Evolutionary conservation across 2,329 filamentous ascomycete genomes (phyloP).

Genomic region (Fusarium nelsonii): DNA sequence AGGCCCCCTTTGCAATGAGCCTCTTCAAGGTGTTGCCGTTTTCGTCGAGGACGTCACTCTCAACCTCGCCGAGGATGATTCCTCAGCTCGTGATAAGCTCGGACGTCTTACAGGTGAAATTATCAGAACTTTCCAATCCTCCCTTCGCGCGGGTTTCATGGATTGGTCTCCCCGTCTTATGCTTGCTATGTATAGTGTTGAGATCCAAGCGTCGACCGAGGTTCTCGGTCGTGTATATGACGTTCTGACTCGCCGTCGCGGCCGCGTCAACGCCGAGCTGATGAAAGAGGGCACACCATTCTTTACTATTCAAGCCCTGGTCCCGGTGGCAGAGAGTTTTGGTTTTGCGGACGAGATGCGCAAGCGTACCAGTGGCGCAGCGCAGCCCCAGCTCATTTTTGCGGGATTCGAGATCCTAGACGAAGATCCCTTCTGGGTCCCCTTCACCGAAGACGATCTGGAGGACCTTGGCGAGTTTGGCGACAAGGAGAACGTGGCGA

Average conservation of each 20-base stretch:
- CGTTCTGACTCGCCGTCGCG: conserved; percentile 94
- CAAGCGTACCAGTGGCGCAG: conserved; percentile 90
- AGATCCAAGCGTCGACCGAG: conserved; percentile 96
- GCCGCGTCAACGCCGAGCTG: conserved; percentile 87
- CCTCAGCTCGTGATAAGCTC: conserved; percentile 73
- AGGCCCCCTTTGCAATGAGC: conserved; percentile 92
- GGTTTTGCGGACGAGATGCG: conserved; percentile 97
- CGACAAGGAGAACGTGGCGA: conserved; percentile 95
- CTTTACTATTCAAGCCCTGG: conserved; percentile 88
- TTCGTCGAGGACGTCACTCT: conserved; percentile 85
- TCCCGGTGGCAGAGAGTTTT: conserved; percentile 95
- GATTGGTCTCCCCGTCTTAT: conserved; percentile 97
- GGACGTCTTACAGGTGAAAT: conserved; percentile 91
- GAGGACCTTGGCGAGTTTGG: conserved; percentile 96
- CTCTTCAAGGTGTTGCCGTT: conserved; percentile 91
- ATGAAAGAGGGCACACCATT: conserved; percentile 97
- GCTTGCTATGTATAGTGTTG: conserved; percentile 97
- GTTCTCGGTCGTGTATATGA: conserved; percentile 96
- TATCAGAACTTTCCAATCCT: conserved; percentile 87
- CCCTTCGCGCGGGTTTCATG: conserved; percentile 87
- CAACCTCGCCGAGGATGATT: conserved; percentile 64
- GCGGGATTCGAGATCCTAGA: conserved; percentile 92
- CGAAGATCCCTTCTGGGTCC: conserved; percentile 98
- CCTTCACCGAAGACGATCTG: conserved; percentile 93
- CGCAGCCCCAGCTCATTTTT: conserved; percentile 93